These are phyloP conservation scores for Cadophora gregata DNA, from an alignment of 2,329 filamentous ascomycete genomes.

Conservation along the genomic window DNA sequence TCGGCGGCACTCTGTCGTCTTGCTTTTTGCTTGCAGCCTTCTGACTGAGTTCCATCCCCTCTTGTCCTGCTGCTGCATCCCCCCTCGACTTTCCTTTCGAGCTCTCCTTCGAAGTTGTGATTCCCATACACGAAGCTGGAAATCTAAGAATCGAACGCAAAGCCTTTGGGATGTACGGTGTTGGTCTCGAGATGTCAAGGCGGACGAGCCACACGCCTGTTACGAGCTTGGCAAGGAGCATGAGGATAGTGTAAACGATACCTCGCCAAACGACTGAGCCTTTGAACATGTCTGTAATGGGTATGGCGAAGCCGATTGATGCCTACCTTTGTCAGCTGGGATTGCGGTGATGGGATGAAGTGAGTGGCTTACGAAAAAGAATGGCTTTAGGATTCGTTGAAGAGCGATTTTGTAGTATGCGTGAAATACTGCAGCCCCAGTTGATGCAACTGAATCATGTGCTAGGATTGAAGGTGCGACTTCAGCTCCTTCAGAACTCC, in stretches of 20 bases:
- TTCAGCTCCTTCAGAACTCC: background rate
- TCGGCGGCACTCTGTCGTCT: background rate
- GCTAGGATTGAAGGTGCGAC: too few relatives aligned
- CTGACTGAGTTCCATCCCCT: background rate
- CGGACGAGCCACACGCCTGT: slow-evolving; percentile 12
- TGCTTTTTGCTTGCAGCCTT: background rate
- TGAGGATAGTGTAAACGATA: slow-evolving; percentile 72
- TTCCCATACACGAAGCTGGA: slow-evolving; percentile 5
- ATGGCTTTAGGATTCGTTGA: slow-evolving; percentile 58
- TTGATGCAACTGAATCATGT: background rate
- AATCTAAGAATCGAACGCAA: background rate
- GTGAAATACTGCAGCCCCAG: slow-evolving; percentile 34
- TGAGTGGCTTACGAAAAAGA: slow-evolving; percentile 63
- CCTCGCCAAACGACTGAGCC: slow-evolving; percentile 73
- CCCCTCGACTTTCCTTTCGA: background rate
- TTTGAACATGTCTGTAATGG: slow-evolving; percentile 72
- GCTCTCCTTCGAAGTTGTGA: background rate
- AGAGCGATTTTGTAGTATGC: slow-evolving; percentile 38
- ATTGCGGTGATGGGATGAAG: background rate
- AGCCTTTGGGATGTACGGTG: background rate
- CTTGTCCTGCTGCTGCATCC: background rate
- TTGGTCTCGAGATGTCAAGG: background rate
- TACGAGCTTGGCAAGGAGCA: slow-evolving; percentile 63
- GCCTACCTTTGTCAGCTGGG: slow-evolving; percentile 45
- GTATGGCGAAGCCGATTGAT: slow-evolving; percentile 79